A percentile compares a stretch with the other conserved stretches of the same genome.
Conservation (phyloP, 2,329 filamentous ascomycete species). For the Colletotrichum magnum region DNA sequence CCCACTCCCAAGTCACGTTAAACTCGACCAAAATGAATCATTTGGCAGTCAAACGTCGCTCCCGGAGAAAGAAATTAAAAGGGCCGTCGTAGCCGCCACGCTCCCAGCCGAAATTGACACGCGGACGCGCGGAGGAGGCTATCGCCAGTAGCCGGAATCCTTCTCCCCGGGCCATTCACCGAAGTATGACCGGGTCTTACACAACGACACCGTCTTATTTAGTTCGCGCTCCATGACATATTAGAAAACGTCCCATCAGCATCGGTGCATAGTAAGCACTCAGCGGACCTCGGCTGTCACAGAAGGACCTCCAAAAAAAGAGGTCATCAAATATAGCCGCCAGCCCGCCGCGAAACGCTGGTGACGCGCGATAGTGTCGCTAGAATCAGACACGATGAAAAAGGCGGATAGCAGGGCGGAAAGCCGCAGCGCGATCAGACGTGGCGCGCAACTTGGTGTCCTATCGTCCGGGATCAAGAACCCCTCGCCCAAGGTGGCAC, state of each 20-base stretch:
- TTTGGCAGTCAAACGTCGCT: neutral
- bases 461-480: neutral
- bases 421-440: neutral
- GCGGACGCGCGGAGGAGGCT: neutral
- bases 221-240: neutral
- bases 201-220: neutral
- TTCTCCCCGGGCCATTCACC: slow-evolving; percentile 3
- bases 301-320: neutral
- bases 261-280: no score
- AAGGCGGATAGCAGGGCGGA: slow-evolving; percentile 1
- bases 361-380: slow-evolving; percentile 10
- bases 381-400: neutral
- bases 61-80: slow-evolving; percentile 16
- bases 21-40: no score
- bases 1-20: no score
- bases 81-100: neutral
- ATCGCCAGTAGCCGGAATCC: neutral
- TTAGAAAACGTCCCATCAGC: no score
- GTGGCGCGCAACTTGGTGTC: slow-evolving; percentile 2
- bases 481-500: neutral
- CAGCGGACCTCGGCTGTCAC: no score
- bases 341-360: slow-evolving; percentile 8
- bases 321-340: neutral
- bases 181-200: neutral
- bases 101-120: neutral